These are phyloP conservation scores for Scalesia atractyloides DNA, from an alignment of 129 eudicot species.

Conservation along the genomic window DNA sequence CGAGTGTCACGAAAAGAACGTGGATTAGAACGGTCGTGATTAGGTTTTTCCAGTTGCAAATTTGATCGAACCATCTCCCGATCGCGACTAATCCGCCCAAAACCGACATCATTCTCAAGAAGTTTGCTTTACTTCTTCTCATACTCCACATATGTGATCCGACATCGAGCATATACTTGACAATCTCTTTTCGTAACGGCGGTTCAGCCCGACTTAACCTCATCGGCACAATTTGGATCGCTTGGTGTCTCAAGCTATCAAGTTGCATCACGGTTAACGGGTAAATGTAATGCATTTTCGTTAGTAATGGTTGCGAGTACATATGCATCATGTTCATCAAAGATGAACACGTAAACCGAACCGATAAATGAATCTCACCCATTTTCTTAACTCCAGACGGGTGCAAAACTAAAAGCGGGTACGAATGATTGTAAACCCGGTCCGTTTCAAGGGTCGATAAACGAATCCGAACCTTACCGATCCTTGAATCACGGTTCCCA, in stretches of 20 bases:
- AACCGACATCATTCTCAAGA: constrained; percentile 31
- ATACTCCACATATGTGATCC: constrained; percentile 58
- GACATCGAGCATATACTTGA: constrained; percentile 51
- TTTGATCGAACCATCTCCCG: constrained; percentile 23
- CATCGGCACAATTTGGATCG: constrained; percentile 43
- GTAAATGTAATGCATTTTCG: constrained; percentile 54
- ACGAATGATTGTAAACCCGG: constrained; percentile 46
- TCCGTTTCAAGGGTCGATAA: constrained; percentile 54
- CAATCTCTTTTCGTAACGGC: constrained; percentile 47
- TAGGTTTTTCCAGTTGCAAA: constrained; percentile 20
- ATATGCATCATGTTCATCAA: constrained; percentile 51
- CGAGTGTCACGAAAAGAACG: constrained; percentile 10
- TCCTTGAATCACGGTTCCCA: constrained; percentile 43
- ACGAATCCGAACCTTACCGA: constrained; percentile 51
- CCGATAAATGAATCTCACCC: constrained; percentile 57
- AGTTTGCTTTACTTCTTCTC: constrained; percentile 56
- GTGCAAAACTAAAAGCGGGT: constrained; percentile 53
- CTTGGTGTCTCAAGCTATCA: constrained; percentile 45
- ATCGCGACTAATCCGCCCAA: background rate
- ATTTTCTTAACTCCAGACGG: constrained; percentile 51
- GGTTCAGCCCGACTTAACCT: constrained; percentile 48
- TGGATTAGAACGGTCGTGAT: constrained; percentile 15
- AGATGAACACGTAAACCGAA: constrained; percentile 46
- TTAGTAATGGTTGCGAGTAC: constrained; percentile 50
- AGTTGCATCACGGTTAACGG: constrained; percentile 50